Percentiles rank a stretch among this genome's conserved stretches.
These are phyloP conservation scores for Cucumis variabilis DNA, from an alignment of 331 rosid species.

Conservation along the genomic window DNA sequence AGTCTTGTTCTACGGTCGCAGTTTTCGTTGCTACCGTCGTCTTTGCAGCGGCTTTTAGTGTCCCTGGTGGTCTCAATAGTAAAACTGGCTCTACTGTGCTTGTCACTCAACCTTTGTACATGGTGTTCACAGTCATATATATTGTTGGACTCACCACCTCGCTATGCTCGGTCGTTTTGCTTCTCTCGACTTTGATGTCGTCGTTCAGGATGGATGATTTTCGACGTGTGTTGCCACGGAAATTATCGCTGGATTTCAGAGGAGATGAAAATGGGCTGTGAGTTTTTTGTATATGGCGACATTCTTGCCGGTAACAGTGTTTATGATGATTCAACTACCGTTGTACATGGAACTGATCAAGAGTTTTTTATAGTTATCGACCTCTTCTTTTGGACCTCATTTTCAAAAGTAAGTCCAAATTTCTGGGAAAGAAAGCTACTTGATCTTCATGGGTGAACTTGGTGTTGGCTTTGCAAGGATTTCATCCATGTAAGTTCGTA, in stretches of 20 bases:
- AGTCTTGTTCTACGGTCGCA: slow-evolving; percentile 53
- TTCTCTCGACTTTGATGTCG: slow-evolving; percentile 55
- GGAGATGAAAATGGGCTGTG: slow-evolving; percentile 41
- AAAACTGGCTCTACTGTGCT: slow-evolving; percentile 35
- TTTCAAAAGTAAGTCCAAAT: not conserved
- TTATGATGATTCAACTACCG: too few relatives aligned
- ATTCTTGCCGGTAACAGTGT: not conserved
- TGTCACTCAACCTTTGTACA: slow-evolving; percentile 39
- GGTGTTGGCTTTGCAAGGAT: not conserved
- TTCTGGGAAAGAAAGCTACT: not conserved
- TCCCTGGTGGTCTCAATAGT: slow-evolving; percentile 49
- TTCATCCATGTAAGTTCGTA: too few relatives aligned
- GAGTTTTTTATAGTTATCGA: not conserved
- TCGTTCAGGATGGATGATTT: slow-evolving; percentile 43
- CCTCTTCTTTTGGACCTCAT: not conserved
- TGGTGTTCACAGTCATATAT: slow-evolving; percentile 46
- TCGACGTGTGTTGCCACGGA: not conserved
- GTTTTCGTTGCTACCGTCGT: slow-evolving; percentile 50
- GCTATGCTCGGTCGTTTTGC: slow-evolving; percentile 42
- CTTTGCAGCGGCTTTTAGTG: slow-evolving; percentile 47
- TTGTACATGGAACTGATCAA: slow-evolving; percentile 7
- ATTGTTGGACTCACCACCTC: slow-evolving; percentile 42
- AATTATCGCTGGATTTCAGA: slow-evolving; percentile 35
- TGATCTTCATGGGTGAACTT: not conserved
- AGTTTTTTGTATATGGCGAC: slow-evolving; percentile 34